phyloP scores from a whole-genome alignment of 257 asterid genomes.

The Dorcoceras hygrometricum region DNA sequence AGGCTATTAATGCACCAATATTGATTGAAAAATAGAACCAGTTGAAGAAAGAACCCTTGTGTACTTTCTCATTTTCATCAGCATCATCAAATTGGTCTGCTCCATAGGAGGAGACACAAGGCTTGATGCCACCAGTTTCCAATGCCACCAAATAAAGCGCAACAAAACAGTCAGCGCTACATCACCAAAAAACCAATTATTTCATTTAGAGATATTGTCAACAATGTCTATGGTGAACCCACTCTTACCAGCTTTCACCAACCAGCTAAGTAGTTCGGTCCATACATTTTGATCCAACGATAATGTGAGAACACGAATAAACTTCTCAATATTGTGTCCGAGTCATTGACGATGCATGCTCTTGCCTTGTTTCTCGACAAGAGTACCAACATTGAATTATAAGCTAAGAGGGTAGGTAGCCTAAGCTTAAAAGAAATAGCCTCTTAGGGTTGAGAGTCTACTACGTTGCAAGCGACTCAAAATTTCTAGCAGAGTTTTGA shows the following conservation, averaged over 20 bases:
- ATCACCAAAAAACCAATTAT: not conserved
- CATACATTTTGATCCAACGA: too few relatives aligned
- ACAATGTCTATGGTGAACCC: too few relatives aligned
- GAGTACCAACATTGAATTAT: too few relatives aligned
- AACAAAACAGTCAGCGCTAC: conserved; percentile 45
- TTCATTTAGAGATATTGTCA: not conserved
- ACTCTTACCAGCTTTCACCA: too few relatives aligned
- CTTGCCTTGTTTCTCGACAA: too few relatives aligned
- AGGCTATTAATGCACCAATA: conserved; percentile 55
- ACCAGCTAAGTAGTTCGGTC: not conserved
- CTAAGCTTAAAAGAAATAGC: too few relatives aligned
- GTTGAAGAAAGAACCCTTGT: conserved; percentile 58
- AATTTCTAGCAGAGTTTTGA: not conserved
- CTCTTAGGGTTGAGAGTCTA: too few relatives aligned
- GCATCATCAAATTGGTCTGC: conserved; percentile 76
- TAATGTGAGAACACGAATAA: too few relatives aligned
- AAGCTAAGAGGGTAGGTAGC: too few relatives aligned
- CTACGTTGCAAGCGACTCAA: not conserved
- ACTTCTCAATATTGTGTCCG: too few relatives aligned
- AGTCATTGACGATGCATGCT: too few relatives aligned
- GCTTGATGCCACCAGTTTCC: conserved; percentile 75
- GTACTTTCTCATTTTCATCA: conserved; percentile 56
- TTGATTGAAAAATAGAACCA: conserved; percentile 70
- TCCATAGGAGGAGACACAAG: conserved; percentile 73
- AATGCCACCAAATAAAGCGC: conserved; percentile 65